A percentile compares a stretch with the other conserved stretches of the same genome.
Evolutionary conservation across 495 filamentous ascomycete genomes (phyloP).

Genomic region (Hapsidospora chrysogenum): DNA sequence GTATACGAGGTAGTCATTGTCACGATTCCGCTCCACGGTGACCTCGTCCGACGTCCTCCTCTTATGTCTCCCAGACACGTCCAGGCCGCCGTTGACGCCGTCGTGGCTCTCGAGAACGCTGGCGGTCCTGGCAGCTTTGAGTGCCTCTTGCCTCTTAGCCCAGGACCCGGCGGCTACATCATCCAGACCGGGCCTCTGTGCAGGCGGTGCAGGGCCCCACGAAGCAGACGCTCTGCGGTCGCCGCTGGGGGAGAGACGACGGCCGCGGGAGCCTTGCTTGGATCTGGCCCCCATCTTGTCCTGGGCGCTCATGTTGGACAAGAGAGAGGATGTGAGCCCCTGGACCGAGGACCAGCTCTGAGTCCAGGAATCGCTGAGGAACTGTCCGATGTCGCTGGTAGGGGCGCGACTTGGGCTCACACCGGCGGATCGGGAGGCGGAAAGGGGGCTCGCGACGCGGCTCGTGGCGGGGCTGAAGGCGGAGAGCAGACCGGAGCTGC

Average conservation of each 20-base stretch:
- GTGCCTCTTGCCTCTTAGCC: conserved; percentile 26
- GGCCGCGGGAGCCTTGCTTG: conserved; percentile 6
- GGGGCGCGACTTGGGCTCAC: background rate
- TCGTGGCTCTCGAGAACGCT: conserved; percentile 35
- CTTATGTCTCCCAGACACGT: conserved; percentile 32
- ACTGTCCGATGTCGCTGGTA: conserved; percentile 13
- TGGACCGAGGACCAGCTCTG: conserved; percentile 29
- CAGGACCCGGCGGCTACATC: conserved; percentile 31
- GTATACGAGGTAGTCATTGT: conserved; percentile 63
- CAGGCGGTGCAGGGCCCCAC: conserved; percentile 25
- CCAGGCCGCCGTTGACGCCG: conserved; percentile 27
- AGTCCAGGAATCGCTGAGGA: conserved; percentile 22
- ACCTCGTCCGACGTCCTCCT: conserved; percentile 36
- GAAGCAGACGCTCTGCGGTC: conserved; percentile 7
- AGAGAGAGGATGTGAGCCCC: conserved; percentile 24
- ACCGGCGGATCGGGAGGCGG: background rate
- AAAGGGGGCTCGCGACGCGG: background rate
- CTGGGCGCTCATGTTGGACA: conserved; percentile 11
- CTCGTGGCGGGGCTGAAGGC: background rate
- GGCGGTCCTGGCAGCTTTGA: conserved; percentile 28
- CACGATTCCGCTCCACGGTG: background rate
- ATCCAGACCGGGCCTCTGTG: conserved; percentile 15
- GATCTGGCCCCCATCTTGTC: no score
- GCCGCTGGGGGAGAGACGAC: conserved; percentile 3
- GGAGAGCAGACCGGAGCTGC: background rate